Evolutionary conservation across 2,329 filamentous ascomycete genomes (phyloP).

Genomic region (Orbilia blumenaviensis): DNA sequence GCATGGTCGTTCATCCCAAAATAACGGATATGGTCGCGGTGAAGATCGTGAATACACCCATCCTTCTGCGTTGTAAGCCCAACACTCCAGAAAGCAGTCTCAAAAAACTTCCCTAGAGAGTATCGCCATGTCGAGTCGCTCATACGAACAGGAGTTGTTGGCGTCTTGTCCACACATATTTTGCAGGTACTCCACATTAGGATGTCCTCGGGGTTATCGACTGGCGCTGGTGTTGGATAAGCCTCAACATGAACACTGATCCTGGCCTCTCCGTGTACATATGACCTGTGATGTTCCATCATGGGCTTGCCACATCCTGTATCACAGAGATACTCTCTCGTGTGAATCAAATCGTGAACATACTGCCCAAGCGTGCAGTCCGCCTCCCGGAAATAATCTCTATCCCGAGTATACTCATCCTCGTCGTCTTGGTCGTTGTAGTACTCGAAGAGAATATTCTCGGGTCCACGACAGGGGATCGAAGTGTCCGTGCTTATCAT

Average conservation of each 20-base stretch:
- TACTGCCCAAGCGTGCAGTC: constrained; percentile 96
- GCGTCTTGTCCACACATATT: constrained; percentile 82
- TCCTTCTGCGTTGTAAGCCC: constrained; percentile 77
- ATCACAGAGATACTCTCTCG: constrained; percentile 78
- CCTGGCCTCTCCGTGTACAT: constrained; percentile 94
- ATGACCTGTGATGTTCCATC: constrained; percentile 92
- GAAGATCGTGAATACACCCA: constrained; percentile 88
- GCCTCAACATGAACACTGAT: constrained; percentile 90
- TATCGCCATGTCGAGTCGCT: constrained; percentile 96
- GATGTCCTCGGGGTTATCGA: constrained; percentile 71
- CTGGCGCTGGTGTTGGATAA: constrained; percentile 72
- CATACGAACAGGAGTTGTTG: constrained; percentile 82
- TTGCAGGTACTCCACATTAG: constrained; percentile 99
- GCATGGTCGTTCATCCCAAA: constrained; percentile 88
- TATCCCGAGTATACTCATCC: constrained; percentile 63
- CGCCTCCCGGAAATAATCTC: constrained; percentile 71
- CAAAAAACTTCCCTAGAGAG: constrained; percentile 97
- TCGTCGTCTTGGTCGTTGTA: constrained; percentile 84
- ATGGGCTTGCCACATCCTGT: constrained; percentile 88
- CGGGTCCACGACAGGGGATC: constrained; percentile 89
- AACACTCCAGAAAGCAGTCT: constrained; percentile 93
- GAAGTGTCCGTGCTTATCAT: constrained; percentile 93
- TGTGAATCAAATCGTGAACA: constrained; percentile 85
- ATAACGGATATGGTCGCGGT: constrained; percentile 89
- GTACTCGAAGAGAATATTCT: constrained; percentile 87